Evolutionary conservation across 2,329 filamentous ascomycete species (phyloP).

Genomic region (Mariannaea elegans): DNA sequence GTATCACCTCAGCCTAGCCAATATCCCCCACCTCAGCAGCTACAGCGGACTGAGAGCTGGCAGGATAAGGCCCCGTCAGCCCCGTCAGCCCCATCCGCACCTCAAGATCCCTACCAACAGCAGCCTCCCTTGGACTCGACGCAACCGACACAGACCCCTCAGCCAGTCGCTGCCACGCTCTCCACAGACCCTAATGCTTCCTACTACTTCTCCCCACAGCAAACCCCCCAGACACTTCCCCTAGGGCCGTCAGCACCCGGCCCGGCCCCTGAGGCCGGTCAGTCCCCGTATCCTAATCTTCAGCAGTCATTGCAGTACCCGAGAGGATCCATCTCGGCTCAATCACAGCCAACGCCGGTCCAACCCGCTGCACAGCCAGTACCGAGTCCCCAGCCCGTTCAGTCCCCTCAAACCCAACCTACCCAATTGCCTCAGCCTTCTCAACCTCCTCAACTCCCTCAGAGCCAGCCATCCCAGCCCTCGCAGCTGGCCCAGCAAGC

Average conservation of each 20-base stretch:
- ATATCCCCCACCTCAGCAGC: constrained; percentile 55
- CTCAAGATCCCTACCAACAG: constrained; percentile 44
- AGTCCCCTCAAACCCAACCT: constrained; percentile 28
- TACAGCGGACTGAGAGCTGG: constrained; percentile 63
- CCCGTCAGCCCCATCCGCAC: constrained; percentile 51
- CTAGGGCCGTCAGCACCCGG: constrained; percentile 50
- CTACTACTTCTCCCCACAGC: constrained; percentile 64
- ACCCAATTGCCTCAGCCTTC: constrained; percentile 42
- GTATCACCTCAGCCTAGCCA: constrained; percentile 51
- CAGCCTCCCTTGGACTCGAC: constrained; percentile 36
- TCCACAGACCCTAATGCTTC: constrained; percentile 61
- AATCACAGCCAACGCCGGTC: constrained; percentile 44
- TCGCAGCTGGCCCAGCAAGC: constrained; percentile 45
- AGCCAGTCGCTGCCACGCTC: constrained; percentile 40
- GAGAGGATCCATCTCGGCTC: constrained; percentile 51
- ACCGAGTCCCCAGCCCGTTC: constrained; percentile 39
- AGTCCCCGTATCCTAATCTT: constrained; percentile 63
- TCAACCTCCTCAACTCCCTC: constrained; percentile 28
- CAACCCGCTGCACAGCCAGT: constrained; percentile 41
- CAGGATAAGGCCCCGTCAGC: constrained; percentile 51
- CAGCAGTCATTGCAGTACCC: constrained; percentile 58
- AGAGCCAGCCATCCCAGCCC: constrained; percentile 44
- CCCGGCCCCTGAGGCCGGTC: constrained; percentile 51
- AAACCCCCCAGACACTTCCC: constrained; percentile 43
- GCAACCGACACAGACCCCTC: constrained; percentile 42